Evolutionary conservation across 2,329 filamentous ascomycete genomes (phyloP), one percentile per base, ranked within the genome.

Genomic region (Decorospora gaudefroyi): DNA sequence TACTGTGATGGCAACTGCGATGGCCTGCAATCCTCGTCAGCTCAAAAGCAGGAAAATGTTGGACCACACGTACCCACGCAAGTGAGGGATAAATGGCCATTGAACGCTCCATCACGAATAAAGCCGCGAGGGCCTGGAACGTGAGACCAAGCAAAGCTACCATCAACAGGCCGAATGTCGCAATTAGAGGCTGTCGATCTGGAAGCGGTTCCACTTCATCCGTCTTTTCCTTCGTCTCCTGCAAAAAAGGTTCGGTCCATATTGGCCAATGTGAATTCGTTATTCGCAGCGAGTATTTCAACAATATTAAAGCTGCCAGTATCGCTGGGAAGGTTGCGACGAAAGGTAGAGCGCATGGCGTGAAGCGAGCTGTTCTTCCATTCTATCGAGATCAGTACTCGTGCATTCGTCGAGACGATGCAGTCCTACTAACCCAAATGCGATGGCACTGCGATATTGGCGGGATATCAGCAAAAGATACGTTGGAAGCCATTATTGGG

Each of bases 161-260:
- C 4, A 47, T 31, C 13, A 70, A 41, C 4, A 70, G 45, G 13
- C 41, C 53, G 34, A 58, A 61, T 10, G 61, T 65, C 9, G 54
- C 53, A 30, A 40, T 51, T 28, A 53, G 44, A 11, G 73, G 50
- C 48, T 62, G 62, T 54, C 47, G 27, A 59, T 52, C 27, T 51
- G 62, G 45, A 43, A 61, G 16, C 61, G 51, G 19, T 55, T 59
- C 47, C 64, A 72, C 34, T 55, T 65, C 39, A 61, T 67, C 34
- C 66, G 51, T 31, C 15, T 43, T 55, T 25, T 61, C 54, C 37
- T 65, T 62, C 8, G 50, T 41, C 49, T 70, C 67, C 30, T 49
- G 45, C 8, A 83, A 65, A 47, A 84, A 83, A 3, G 77, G 70
- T 33, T 59, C 69, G 13, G 72, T 73, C 80, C 81, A 83, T 66